phyloP scores from a whole-genome alignment of 352 stramenopile species.

The Phytophthora sp. region DNA sequence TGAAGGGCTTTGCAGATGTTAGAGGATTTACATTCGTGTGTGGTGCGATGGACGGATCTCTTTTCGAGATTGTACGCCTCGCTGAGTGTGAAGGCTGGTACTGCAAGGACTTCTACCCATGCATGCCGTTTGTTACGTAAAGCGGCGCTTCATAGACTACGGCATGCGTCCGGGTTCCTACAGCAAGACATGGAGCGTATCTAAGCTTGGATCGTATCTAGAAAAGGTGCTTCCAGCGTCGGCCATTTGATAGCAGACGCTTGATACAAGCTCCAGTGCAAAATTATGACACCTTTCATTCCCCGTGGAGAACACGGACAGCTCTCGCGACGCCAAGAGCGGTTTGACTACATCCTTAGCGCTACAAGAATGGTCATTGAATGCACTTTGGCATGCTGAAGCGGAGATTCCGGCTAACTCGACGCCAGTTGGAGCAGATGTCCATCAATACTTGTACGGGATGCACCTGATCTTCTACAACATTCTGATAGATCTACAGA shows the following conservation, averaged over 20 bases:
- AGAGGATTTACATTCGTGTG: neutral
- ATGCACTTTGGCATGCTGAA: conserved; percentile 7
- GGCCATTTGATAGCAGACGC: neutral
- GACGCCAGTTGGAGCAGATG: conserved; percentile 5
- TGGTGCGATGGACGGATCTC: neutral
- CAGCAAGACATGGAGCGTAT: neutral
- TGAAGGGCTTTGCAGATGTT: too few species aligned
- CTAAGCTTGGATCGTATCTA: too few species aligned
- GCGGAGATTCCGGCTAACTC: neutral
- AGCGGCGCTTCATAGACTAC: too few species aligned
- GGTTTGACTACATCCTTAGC: neutral
- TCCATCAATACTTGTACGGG: neutral
- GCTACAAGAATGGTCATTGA: neutral
- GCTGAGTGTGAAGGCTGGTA: neutral
- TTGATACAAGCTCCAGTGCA: neutral
- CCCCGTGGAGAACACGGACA: neutral
- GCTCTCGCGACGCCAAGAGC: neutral
- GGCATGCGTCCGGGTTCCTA: neutral
- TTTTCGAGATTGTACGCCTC: neutral
- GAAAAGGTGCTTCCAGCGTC: neutral
- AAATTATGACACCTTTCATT: neutral
- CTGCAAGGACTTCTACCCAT: neutral
- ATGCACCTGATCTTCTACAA: conserved; percentile 7
- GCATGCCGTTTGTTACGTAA: neutral
- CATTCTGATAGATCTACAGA: neutral